These are phyloP conservation scores for Phoenix roebelenii DNA, from an alignment of 176 grass and related monocot species.

Conservation along the genomic window DNA sequence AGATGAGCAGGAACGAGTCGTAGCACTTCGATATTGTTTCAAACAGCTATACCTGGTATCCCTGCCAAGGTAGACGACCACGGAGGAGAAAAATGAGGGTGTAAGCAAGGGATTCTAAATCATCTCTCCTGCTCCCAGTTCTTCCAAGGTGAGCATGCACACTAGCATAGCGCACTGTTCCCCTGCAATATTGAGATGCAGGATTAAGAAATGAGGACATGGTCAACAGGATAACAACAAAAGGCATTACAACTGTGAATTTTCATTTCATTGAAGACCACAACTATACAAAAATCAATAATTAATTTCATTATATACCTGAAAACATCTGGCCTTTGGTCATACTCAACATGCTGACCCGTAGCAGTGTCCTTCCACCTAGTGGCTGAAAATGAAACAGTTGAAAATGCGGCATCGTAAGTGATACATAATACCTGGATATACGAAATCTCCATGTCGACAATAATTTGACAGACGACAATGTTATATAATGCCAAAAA, in stretches of 20 bases:
- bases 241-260: conserved; percentile 11
- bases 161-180: conserved; percentile 90
- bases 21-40: conserved; percentile 1
- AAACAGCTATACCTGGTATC: conserved; percentile 62
- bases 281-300: not conserved
- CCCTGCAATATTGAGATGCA: conserved; percentile 25
- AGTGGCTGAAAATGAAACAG: conserved; percentile 42
- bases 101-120: conserved; percentile 89
- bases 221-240: conserved; percentile 11
- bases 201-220: not conserved
- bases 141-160: conserved; percentile 85
- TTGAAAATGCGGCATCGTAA: not conserved
- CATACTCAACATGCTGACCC: conserved; percentile 64
- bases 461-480: not conserved
- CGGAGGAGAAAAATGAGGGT: conserved; percentile 94
- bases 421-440: too few species aligned
- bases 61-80: conserved; percentile 89
- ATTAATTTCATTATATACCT: conserved; percentile 34
- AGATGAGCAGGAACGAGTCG: not conserved
- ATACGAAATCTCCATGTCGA: too few species aligned
- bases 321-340: conserved; percentile 69
- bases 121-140: conserved; percentile 91
- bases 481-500: conserved; percentile 7
- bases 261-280: conserved; percentile 7
- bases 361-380: conserved; percentile 67